Base-by-base conservation (phyloP, 805 yeast species). In the Wickerhamiella brachini region DNA sequence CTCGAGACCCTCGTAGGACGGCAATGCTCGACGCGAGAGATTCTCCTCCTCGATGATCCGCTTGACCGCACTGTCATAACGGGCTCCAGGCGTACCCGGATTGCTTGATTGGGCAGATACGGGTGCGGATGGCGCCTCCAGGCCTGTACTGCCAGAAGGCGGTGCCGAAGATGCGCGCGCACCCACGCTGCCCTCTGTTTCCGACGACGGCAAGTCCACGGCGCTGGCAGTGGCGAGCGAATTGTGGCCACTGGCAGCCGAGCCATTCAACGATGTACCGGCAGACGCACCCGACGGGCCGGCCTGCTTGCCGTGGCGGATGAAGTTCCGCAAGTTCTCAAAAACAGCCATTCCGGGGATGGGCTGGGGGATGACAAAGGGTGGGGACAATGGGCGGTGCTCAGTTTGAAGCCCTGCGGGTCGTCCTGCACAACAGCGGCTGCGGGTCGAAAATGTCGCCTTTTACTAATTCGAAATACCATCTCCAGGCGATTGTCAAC, bases 251-350 rank as follows among this genome's bases (percentile, higher is more conserved):
- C 50, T 26, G 12, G 48, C 42, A 18, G 46, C 45, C 41, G 37
- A 43, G 34, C 21, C 10, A 21, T 38, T 23, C 10, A 48, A 47
- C 22, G 45, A 34, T 22, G 43, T 47, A n/a, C 47, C 53, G 20
- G 52, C 45, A 9, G 45, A 50, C 29, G 54, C 23, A 43, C 42
- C 43, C 5, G 15, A 21, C 31, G 46, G 42, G 4, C 31, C 43
- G 55, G 81, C 83, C 59, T 77, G 79, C 56, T 76, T 77, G 22
- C 83, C 83, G 56, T 79, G 83, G 56, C 83, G 74, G 47, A 78
- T 78, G 60, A 78, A 77, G 57, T 80, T 79, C 58, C 75, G 75
- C 55, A 78, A 67, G 59, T 79, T 78, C 64, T 75, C 63, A 48
- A 62, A 59, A 41, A 62, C 56, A n/a, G 62, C 59, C 62, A 60